Evolutionary conservation across 2,329 filamentous ascomycete genomes (phyloP).

Genomic region (Lachnum nothofagi): DNA sequence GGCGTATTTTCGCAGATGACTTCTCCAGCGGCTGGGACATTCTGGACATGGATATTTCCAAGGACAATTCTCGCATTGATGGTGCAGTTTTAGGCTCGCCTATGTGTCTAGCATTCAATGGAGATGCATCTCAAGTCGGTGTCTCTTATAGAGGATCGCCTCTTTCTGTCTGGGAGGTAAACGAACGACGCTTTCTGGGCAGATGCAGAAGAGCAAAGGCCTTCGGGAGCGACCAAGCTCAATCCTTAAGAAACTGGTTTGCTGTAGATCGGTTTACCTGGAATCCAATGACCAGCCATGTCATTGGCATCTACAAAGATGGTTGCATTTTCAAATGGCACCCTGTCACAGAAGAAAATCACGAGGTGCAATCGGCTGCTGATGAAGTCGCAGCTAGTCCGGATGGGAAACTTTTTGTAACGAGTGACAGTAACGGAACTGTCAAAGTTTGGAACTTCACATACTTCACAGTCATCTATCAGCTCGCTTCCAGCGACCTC

Average conservation of each 20-base stretch:
- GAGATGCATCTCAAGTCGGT: slow-evolving; percentile 14
- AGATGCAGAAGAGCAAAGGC: slow-evolving; percentile 8
- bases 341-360: slow-evolving; percentile 2
- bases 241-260: neutral
- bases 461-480: slow-evolving; percentile 15
- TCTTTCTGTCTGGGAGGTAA: slow-evolving; percentile 17
- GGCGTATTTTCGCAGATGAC: neutral
- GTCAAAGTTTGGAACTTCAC: slow-evolving; percentile 10
- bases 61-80: neutral
- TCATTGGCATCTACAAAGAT: slow-evolving; percentile 13
- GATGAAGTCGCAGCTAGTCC: slow-evolving; percentile 6
- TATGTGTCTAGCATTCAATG: slow-evolving; percentile 15
- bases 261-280: slow-evolving; percentile 3
- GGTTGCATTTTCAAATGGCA: slow-evolving; percentile 18
- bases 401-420: slow-evolving; percentile 12
- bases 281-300: slow-evolving; percentile 9
- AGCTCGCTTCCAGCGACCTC: slow-evolving; percentile 4
- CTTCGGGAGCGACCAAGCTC: neutral
- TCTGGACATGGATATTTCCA: neutral
- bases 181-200: slow-evolving; percentile 5
- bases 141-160: slow-evolving; percentile 19
- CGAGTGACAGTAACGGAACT: slow-evolving; percentile 2
- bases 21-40: neutral
- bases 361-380: slow-evolving; percentile 5
- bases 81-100: slow-evolving; percentile 2